Evolutionary conservation across 2,329 filamentous ascomycete species (phyloP).

Genomic region (Neonectria punicea): DNA sequence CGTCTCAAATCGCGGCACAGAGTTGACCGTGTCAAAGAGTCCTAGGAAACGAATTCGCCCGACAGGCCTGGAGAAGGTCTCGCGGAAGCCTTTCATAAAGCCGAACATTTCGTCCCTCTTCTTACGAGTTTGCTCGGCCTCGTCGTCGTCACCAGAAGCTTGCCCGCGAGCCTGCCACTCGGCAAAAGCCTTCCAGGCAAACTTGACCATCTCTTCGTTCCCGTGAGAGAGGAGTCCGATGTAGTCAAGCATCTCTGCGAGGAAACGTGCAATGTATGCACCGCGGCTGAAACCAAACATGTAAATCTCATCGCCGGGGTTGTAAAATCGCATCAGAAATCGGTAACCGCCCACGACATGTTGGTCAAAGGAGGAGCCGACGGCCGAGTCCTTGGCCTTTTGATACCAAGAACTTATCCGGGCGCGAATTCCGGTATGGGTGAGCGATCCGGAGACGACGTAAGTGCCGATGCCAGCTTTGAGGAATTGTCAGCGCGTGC

Average conservation of each 20-base stretch:
- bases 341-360: constrained; percentile 87
- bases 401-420: constrained; percentile 73
- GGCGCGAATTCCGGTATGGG: constrained; percentile 65
- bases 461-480: constrained; percentile 78
- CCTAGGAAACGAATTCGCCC: constrained; percentile 80
- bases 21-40: constrained; percentile 85
- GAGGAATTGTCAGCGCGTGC: constrained; percentile 1
- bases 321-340: constrained; percentile 80
- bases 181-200: constrained; percentile 85
- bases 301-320: constrained; percentile 72
- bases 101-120: constrained; percentile 69
- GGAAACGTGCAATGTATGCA: constrained; percentile 77
- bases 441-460: constrained; percentile 68
- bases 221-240: constrained; percentile 82
- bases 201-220: constrained; percentile 86
- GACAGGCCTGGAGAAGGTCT: constrained; percentile 82
- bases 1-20: constrained; percentile 79
- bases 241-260: constrained; percentile 87
- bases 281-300: constrained; percentile 81
- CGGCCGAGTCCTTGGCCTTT: constrained; percentile 81
- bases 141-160: constrained; percentile 53
- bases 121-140: constrained; percentile 53
- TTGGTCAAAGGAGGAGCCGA: constrained; percentile 83
- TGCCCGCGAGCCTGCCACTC: constrained; percentile 74
- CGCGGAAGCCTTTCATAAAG: constrained; percentile 82